These are phyloP conservation scores for Reutealis trisperma DNA, from an alignment of 345 rosid genomes.

Conservation along the genomic window DNA sequence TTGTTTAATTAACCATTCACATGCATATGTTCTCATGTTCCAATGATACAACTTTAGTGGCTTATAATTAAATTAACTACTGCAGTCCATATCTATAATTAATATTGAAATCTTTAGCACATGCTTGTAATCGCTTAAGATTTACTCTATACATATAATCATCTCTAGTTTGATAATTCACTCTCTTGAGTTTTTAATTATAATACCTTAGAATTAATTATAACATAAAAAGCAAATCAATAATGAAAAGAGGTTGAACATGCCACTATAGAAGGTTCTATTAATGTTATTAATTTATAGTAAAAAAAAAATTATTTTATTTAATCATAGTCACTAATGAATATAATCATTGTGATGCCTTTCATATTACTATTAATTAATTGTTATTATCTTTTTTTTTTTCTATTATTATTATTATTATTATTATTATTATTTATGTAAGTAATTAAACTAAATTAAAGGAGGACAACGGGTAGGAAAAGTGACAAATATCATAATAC, in stretches of 20 bases:
- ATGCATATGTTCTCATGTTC: slow-evolving; percentile 43
- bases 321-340: slow-evolving; percentile 1
- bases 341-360: slow-evolving; percentile 19
- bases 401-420: too few relatives aligned
- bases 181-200: background rate
- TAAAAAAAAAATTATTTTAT: background rate
- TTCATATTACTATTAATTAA: background rate
- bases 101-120: slow-evolving; percentile 25
- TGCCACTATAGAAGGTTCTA: slow-evolving; percentile 22
- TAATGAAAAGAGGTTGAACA: slow-evolving; percentile 2
- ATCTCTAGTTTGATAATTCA: background rate
- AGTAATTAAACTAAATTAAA: background rate
- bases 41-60: slow-evolving; percentile 14
- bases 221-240: background rate
- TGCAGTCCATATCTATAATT: slow-evolving; percentile 6
- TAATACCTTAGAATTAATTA: too few relatives aligned
- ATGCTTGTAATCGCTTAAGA: slow-evolving; percentile 30
- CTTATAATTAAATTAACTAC: background rate
- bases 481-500: slow-evolving; percentile 1
- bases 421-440: background rate
- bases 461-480: background rate
- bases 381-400: background rate
- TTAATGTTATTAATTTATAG: slow-evolving; percentile 5
- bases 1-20: background rate
- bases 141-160: slow-evolving; percentile 16